Evolutionary conservation across 2,329 filamentous ascomycete genomes (phyloP), one percentile per base, ranked within the genome.

Genomic region (Exophiala sp.): DNA sequence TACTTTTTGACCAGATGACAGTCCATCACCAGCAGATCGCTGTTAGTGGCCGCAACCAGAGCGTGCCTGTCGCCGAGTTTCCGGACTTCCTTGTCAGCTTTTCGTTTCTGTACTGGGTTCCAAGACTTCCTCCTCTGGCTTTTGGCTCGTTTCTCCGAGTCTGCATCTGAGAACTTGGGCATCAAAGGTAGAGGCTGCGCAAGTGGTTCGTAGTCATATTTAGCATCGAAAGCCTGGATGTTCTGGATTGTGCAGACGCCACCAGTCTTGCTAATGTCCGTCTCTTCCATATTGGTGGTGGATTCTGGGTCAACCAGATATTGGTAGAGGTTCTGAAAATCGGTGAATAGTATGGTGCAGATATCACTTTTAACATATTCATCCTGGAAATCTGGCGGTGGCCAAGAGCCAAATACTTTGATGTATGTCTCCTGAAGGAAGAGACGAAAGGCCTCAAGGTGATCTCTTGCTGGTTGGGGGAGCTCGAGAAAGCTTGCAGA

Each of bases 241-340:
- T 83, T 84, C 62, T 90, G 86, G 42, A 87, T 69, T 0, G 85
- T 82, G 65, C 86, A 89, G 6, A 91, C 81, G 0, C 87, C 87
- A 3, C 85, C 86, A 29, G 52, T 47, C 42, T 80, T 80, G 0
- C 82, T 79, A 18, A 78, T 71, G 6, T 76, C 72, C 1, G 83
- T 78, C 48, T 75, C 77, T n/a, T 70, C 72, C 35, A 80, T 70
- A 21, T 40, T 45, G 11, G 46, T 38, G 2, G 60, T 57, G 7
- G 57, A 60, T 12, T 57, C 47, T 9, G 75, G 71, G 62, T 94
- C 87, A 0, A 86, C 86, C 0, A 94, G 75, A 44, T 86, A 84
- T 32, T 85, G 77, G 67, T 91, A 90, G 0, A 92, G 72, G 2
- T 79, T 82, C 47, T 83, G 78, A 60, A 94, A 91, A 60, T 92